Evolutionary conservation across 768 basidiomycete species (phyloP).

Genomic region (Macrolepiota fuliginosa): DNA sequence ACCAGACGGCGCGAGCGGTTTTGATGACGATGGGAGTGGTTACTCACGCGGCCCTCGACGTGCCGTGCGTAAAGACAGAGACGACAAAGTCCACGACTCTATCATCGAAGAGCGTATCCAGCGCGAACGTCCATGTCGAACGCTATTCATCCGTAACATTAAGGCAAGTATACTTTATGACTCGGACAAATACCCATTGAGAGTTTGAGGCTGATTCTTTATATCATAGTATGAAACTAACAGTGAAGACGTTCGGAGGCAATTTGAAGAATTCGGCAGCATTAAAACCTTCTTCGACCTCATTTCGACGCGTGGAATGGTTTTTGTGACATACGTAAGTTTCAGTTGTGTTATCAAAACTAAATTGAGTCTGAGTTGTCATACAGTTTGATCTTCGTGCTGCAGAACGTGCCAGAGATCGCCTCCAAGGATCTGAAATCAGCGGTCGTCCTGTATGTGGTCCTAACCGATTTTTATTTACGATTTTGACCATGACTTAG

Average conservation of each 20-base stretch:
- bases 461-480: neutral
- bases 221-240: slow-evolving; percentile 78
- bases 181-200: neutral
- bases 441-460: slow-evolving; percentile 81
- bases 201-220: slow-evolving; percentile 16
- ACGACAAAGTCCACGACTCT: slow-evolving; percentile 87
- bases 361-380: neutral
- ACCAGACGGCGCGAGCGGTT: slow-evolving; percentile 65
- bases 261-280: slow-evolving; percentile 92
- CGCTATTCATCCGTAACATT: slow-evolving; percentile 96
- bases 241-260: slow-evolving; percentile 77
- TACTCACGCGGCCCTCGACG: slow-evolving; percentile 40
- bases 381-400: slow-evolving; percentile 86
- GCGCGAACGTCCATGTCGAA: slow-evolving; percentile 92
- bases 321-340: slow-evolving; percentile 98
- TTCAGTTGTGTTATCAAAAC: neutral
- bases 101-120: slow-evolving; percentile 94
- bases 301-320: slow-evolving; percentile 94
- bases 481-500: slow-evolving; percentile 36
- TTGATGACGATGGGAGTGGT: slow-evolving; percentile 49
- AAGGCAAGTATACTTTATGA: slow-evolving; percentile 67
- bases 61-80: slow-evolving; percentile 67
- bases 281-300: slow-evolving; percentile 98
- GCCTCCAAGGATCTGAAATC: slow-evolving; percentile 86
- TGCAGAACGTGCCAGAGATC: slow-evolving; percentile 88